Percentiles rank a stretch among this genome's conserved stretches.
Conservation (phyloP, 129 eudicot species). For the Arctium lappa region DNA sequence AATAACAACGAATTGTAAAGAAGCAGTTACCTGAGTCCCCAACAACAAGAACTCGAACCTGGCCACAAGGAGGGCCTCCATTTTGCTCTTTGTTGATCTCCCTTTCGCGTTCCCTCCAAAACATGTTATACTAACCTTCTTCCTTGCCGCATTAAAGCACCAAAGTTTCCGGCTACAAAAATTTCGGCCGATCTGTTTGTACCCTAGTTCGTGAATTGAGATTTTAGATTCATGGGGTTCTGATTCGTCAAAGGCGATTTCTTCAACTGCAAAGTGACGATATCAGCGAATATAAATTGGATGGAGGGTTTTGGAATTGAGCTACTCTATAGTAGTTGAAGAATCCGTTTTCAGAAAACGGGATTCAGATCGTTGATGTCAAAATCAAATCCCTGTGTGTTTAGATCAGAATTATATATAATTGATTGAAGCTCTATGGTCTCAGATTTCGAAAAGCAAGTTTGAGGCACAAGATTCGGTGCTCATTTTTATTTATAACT, state of each 20-base stretch:
- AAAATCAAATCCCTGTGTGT: neutral
- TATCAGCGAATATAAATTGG: slow-evolving; percentile 4
- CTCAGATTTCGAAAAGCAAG: slow-evolving; percentile 20
- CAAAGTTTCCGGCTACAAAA: slow-evolving; percentile 5
- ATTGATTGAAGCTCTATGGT: neutral
- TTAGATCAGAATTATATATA: slow-evolving; percentile 7
- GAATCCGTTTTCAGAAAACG: slow-evolving; percentile 3
- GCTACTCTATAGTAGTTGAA: slow-evolving; percentile 6
- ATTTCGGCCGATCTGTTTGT: slow-evolving; percentile 5
- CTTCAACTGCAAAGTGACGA: slow-evolving; percentile 3
- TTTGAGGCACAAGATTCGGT: slow-evolving; percentile 21
- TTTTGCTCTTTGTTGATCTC: slow-evolving; percentile 59
- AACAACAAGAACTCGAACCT: slow-evolving; percentile 89
- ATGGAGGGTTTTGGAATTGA: slow-evolving; percentile 11
- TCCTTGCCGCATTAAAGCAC: slow-evolving; percentile 17
- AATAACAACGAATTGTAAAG: neutral
- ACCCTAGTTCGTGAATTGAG: slow-evolving; percentile 9
- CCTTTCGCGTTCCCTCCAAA: slow-evolving; percentile 91
- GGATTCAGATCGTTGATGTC: slow-evolving; percentile 19
- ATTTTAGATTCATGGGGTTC: neutral
- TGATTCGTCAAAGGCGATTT: slow-evolving; percentile 2
- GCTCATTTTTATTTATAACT: neutral
- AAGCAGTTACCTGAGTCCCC: slow-evolving; percentile 79
- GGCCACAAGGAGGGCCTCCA: slow-evolving; percentile 83
- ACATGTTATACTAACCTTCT: slow-evolving; percentile 37